Evolutionary conservation across 192 early-diverging fungal genomes (phyloP).

Genomic region (Endogone sp.): DNA sequence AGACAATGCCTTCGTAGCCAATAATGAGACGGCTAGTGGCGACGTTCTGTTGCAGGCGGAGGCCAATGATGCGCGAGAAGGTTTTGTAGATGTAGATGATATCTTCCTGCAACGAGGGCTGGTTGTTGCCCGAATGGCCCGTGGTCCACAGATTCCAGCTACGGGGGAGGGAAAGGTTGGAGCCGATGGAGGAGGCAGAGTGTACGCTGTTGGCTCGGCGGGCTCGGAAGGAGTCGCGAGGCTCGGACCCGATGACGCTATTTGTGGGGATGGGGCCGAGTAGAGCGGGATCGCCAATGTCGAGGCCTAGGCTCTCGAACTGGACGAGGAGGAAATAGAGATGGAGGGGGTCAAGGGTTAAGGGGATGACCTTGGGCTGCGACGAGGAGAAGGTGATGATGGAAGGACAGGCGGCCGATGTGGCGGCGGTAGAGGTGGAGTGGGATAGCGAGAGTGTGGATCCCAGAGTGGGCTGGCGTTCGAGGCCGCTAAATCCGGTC

Average conservation of each 20-base stretch:
- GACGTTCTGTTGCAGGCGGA: slow-evolving; percentile 35
- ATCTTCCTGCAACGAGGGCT: slow-evolving; percentile 32
- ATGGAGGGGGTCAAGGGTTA: slow-evolving; percentile 36
- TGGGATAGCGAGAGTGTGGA: slow-evolving; percentile 22
- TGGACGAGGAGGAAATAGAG: slow-evolving; percentile 37
- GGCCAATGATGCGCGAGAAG: slow-evolving; percentile 34
- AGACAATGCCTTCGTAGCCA: slow-evolving; percentile 17
- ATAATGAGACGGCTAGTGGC: slow-evolving; percentile 10
- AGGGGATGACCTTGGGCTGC: slow-evolving; percentile 8
- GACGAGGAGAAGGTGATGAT: slow-evolving; percentile 9
- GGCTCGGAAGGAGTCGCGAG: neutral
- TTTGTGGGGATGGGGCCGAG: slow-evolving; percentile 17
- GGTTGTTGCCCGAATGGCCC: slow-evolving; percentile 10
- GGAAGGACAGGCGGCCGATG: slow-evolving; percentile 24
- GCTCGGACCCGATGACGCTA: slow-evolving; percentile 25
- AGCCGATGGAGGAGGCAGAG: slow-evolving; percentile 29
- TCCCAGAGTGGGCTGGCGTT: slow-evolving; percentile 9
- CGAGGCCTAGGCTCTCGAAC: slow-evolving; percentile 38
- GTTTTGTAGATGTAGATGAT: slow-evolving; percentile 43
- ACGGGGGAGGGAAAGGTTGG: slow-evolving; percentile 20
- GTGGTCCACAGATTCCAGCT: slow-evolving; percentile 27
- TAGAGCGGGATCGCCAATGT: slow-evolving; percentile 23
- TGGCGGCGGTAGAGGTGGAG: slow-evolving; percentile 21
- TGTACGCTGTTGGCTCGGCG: slow-evolving; percentile 25
- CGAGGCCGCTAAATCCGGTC: no score